Evolutionary conservation across 495 filamentous ascomycete species (phyloP).

Genomic region (Hypoxylon lienhwacheense): DNA sequence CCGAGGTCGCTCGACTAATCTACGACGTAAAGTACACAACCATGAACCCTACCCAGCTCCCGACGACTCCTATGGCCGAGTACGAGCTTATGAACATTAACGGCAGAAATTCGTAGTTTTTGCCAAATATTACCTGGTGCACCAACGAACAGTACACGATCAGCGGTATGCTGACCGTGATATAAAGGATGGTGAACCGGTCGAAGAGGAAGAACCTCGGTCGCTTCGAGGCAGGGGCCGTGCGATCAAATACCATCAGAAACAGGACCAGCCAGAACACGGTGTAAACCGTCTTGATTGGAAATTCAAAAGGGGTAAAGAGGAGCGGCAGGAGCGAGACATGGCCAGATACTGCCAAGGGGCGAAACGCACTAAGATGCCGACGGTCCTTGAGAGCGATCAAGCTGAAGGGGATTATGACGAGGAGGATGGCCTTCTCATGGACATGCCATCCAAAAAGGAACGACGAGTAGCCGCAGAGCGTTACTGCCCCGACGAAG

Average conservation of each 20-base stretch:
- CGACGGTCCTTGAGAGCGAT: conserved; percentile 90
- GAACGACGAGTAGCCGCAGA: conserved; percentile 97
- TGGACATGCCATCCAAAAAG: conserved; percentile 99
- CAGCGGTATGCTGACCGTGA: conserved; percentile 82
- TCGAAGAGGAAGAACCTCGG: conserved; percentile 84
- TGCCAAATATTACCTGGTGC: conserved; percentile 80
- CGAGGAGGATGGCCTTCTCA: conserved; percentile 92
- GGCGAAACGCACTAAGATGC: conserved; percentile 88
- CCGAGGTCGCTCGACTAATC: conserved; percentile 9
- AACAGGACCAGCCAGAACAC: conserved; percentile 89
- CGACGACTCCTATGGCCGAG: conserved; percentile 90
- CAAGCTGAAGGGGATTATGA: conserved; percentile 93
- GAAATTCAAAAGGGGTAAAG: conserved; percentile 89
- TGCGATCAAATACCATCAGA: conserved; percentile 78
- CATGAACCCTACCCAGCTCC: conserved; percentile 94
- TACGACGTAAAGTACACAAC: conserved; percentile 86
- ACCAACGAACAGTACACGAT: conserved; percentile 85
- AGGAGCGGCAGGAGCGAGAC: conserved; percentile 93
- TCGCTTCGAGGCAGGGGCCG: conserved; percentile 77
- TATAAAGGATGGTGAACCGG: conserved; percentile 85
- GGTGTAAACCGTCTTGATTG: conserved; percentile 90
- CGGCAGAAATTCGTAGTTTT: conserved; percentile 84
- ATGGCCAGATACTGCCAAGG: conserved; percentile 88
- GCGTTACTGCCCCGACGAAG: conserved; percentile 85
- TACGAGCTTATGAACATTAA: conserved; percentile 98